A percentile compares a stretch with the other conserved stretches of the same genome.
These are phyloP conservation scores for Trichoderma oligosporum DNA, from an alignment of 2,329 filamentous ascomycete species.

Conservation along the genomic window DNA sequence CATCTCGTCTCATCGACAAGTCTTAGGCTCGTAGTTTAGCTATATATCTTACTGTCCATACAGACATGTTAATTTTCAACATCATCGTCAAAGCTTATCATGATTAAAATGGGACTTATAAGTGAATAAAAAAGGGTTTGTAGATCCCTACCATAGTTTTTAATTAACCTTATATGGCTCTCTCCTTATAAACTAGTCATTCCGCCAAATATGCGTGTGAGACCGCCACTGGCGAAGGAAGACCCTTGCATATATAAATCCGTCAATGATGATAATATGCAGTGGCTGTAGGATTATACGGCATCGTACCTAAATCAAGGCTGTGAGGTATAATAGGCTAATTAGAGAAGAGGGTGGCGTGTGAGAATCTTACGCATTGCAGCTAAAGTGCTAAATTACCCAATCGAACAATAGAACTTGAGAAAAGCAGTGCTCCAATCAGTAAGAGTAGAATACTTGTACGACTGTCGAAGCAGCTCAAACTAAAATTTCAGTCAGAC, in stretches of 20 bases:
- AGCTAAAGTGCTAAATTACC: too few relatives aligned
- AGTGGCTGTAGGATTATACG: neutral
- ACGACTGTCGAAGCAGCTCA: too few relatives aligned
- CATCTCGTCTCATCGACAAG: neutral
- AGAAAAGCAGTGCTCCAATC: too few relatives aligned
- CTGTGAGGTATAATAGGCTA: too few relatives aligned
- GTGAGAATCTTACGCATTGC: neutral
- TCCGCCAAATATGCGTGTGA: neutral
- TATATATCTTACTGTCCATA: neutral
- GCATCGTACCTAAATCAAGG: neutral
- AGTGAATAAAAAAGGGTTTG: neutral
- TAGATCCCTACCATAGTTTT: neutral
- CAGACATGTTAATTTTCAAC: neutral
- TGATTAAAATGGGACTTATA: neutral
- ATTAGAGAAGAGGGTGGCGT: neutral
- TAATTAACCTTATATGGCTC: conserved; percentile 1
- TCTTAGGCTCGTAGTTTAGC: too few relatives aligned
- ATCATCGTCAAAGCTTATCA: too few relatives aligned
- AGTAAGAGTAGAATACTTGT: too few relatives aligned
- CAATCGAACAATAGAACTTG: too few relatives aligned
- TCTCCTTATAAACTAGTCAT: neutral
- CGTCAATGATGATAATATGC: neutral
- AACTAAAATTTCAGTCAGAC: too few relatives aligned
- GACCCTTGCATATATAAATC: neutral
- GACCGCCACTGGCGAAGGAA: neutral